Conservation (phyloP, 2,329 filamentous ascomycete species). For the Cylindrodendrum hubeiense region DNA sequence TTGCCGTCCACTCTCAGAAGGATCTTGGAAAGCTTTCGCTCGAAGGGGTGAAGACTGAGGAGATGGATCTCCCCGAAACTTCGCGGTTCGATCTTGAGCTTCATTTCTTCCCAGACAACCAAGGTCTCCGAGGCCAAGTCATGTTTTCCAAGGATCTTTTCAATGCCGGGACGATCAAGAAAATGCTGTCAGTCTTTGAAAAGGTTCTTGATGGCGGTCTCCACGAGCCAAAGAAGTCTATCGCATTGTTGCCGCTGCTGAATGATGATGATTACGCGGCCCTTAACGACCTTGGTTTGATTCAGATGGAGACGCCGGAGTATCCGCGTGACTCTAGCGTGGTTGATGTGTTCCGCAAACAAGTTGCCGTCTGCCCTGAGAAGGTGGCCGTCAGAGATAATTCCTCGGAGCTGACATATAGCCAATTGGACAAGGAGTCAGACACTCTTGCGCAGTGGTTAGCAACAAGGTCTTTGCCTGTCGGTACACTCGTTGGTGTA, state of each 20-base stretch:
- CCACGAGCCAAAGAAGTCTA: not conserved
- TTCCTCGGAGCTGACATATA: conserved; percentile 31
- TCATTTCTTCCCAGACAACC: conserved; percentile 36
- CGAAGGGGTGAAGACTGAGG: conserved; percentile 31
- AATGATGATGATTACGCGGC: not conserved
- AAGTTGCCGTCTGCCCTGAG: conserved; percentile 28
- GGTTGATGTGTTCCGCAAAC: conserved; percentile 39
- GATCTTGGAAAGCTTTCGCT: conserved; percentile 33
- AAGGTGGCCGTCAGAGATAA: conserved; percentile 35
- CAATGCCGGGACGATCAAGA: conserved; percentile 32
- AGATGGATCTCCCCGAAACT: conserved; percentile 4
- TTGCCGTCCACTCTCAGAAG: conserved; percentile 36
- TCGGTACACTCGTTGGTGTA: conserved; percentile 23
- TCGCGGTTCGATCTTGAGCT: conserved; percentile 43
- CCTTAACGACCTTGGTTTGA: conserved; percentile 29
- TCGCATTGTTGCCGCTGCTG: conserved; percentile 18
- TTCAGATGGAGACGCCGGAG: conserved; percentile 23
- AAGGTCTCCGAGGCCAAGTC: conserved; percentile 19
- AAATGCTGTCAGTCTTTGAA: conserved; percentile 31
- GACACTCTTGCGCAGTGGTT: conserved; percentile 15
- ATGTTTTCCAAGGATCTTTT: conserved; percentile 40
- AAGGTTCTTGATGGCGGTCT: conserved; percentile 32
- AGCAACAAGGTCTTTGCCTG: not conserved
- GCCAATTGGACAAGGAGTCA: conserved; percentile 33
- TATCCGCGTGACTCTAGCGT: conserved; percentile 37